Percentiles rank a stretch among this genome's conserved stretches.
These are phyloP conservation scores for Pythium utonaiense DNA, from an alignment of 352 stramenopile genomes.

Conservation along the genomic window DNA sequence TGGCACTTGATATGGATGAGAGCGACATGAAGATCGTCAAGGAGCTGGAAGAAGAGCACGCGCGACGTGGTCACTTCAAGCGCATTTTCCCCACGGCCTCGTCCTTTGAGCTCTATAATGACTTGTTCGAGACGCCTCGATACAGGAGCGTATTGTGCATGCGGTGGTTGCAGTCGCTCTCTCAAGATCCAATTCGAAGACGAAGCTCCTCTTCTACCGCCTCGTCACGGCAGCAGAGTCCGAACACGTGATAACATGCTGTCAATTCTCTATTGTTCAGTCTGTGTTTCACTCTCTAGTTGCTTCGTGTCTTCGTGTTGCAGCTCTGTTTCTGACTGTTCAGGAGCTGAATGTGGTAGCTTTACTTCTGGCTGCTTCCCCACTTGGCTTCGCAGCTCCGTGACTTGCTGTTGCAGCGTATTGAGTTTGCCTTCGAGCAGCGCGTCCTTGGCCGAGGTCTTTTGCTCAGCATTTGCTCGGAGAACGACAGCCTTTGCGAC, in stretches of 20 bases:
- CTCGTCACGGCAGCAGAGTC: not conserved
- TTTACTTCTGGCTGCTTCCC: not conserved
- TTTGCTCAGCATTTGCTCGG: constrained; percentile 67
- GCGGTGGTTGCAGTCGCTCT: constrained; percentile 35
- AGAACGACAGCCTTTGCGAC: constrained; percentile 51
- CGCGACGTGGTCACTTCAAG: constrained; percentile 61
- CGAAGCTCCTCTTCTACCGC: constrained; percentile 28
- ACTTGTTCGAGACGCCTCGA: constrained; percentile 49
- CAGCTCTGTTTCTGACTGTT: not conserved
- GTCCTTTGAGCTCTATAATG: constrained; percentile 47
- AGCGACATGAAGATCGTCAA: constrained; percentile 52
- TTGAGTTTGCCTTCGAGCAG: constrained; percentile 34
- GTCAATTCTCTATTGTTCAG: not conserved
- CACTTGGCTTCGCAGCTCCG: constrained; percentile 11
- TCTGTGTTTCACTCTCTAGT: not conserved
- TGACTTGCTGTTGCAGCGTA: constrained; percentile 45
- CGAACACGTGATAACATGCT: not conserved
- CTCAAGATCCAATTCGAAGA: constrained; percentile 15
- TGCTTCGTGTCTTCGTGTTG: not conserved
- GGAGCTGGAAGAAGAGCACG: constrained; percentile 61
- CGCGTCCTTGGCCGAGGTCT: constrained; percentile 35
- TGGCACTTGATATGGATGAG: constrained; percentile 43
- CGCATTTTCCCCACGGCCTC: constrained; percentile 65
- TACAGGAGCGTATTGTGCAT: constrained; percentile 65
- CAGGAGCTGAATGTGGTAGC: not conserved